These are phyloP conservation scores for Cryphonectria parasitica DNA, from an alignment of 2,329 filamentous ascomycete genomes.

Conservation along the genomic window DNA sequence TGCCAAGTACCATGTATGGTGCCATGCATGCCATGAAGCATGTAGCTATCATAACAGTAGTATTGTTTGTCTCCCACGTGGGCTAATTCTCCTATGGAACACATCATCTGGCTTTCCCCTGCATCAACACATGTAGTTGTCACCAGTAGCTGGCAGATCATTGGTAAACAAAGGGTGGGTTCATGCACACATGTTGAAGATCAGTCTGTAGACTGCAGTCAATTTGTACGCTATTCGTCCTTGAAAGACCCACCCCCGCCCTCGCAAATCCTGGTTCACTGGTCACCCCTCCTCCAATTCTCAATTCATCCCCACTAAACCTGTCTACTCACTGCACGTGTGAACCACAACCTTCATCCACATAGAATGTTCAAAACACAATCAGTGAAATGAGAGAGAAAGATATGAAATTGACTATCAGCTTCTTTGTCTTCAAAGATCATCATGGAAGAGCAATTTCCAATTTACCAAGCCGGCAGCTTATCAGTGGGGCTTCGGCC, in stretches of 20 bases:
- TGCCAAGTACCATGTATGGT: no score
- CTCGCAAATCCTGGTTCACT: not conserved
- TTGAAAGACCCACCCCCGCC: not conserved
- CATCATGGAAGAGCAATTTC: not conserved
- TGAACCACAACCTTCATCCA: not conserved
- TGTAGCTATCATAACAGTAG: not conserved
- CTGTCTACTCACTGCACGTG: not conserved
- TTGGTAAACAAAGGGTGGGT: not conserved
- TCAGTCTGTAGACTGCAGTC: not conserved
- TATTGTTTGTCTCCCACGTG: not conserved
- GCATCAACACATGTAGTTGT: not conserved
- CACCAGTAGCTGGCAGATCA: not conserved
- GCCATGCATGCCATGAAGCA: not conserved
- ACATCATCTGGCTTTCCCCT: not conserved
- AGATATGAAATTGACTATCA: not conserved
- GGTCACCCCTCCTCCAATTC: not conserved
- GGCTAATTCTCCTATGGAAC: not conserved
- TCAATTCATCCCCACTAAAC: not conserved
- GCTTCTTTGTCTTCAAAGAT: not conserved
- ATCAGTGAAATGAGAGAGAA: not conserved
- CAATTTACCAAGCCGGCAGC: constrained; percentile 7
- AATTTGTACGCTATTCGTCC: not conserved
- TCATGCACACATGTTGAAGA: not conserved
- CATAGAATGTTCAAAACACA: not conserved
- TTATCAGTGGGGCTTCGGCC: constrained; percentile 13